Percentiles rank a stretch among this genome's conserved stretches.
Conservation (phyloP, 2,329 filamentous ascomycete genomes). For the Orbilia quercus region DNA sequence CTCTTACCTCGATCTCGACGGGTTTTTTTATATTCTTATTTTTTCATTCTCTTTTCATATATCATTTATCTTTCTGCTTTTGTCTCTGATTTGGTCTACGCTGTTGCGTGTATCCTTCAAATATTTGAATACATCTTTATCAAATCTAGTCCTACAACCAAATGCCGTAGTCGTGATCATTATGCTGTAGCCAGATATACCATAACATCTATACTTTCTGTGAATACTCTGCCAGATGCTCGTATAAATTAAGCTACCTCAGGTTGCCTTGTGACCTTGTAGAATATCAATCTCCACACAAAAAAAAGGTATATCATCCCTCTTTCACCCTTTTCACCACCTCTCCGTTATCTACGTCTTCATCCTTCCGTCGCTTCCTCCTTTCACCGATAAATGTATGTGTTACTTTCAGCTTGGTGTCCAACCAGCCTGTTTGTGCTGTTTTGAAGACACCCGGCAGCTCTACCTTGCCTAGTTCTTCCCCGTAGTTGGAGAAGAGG, state of each 20-base stretch:
- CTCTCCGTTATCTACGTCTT: too few species aligned
- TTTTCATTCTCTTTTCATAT: slow-evolving; percentile 12
- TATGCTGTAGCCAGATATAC: too few species aligned
- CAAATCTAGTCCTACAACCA: background rate
- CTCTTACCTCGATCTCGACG: slow-evolving; percentile 5
- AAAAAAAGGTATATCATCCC: too few species aligned
- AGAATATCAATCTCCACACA: too few species aligned
- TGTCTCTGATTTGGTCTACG: slow-evolving; percentile 20
- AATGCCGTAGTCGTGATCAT: slow-evolving; percentile 4
- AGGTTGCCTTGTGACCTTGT: too few species aligned
- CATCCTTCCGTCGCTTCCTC: slow-evolving; percentile 24
- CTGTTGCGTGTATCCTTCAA: slow-evolving; percentile 39
- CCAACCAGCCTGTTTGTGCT: slow-evolving; percentile 21
- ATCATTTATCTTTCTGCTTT: slow-evolving; percentile 8
- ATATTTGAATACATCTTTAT: slow-evolving; percentile 13
- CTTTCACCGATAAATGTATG: slow-evolving; percentile 32
- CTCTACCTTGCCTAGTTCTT: slow-evolving; percentile 26
- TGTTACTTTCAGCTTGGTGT: slow-evolving; percentile 18
- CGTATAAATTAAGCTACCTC: too few species aligned
- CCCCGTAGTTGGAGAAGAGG: slow-evolving; percentile 9
- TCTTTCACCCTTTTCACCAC: slow-evolving; percentile 25
- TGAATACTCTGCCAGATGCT: too few species aligned
- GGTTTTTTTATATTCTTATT: slow-evolving; percentile 8
- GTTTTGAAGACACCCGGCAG: slow-evolving; percentile 21
- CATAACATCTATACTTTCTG: too few species aligned